Percentiles rank a stretch among this genome's conserved stretches.
These are phyloP conservation scores for Fusarium sp. DNA, from an alignment of 2,329 filamentous ascomycete genomes.

Conservation along the genomic window DNA sequence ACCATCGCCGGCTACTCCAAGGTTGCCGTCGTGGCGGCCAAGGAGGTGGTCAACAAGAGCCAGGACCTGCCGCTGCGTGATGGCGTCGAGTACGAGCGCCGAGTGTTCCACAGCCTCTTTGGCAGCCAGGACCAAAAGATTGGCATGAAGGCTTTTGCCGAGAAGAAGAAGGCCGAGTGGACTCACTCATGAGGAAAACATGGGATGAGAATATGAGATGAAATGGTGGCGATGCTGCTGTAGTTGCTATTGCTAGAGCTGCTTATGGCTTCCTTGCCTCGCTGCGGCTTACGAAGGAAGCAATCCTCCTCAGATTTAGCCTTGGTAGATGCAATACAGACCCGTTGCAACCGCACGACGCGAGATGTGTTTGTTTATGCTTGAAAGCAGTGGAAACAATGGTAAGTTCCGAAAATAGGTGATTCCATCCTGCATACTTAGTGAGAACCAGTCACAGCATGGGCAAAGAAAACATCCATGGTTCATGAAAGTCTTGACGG, in stretches of 20 bases:
- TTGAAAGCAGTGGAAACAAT: neutral
- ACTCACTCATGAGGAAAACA: conserved; percentile 71
- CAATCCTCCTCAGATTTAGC: neutral
- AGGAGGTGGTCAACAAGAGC: conserved; percentile 99
- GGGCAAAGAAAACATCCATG: neutral
- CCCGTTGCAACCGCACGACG: neutral
- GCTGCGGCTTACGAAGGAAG: neutral
- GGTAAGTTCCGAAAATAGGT: neutral
- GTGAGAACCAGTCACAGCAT: neutral
- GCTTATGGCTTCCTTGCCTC: neutral
- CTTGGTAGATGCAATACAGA: conserved; percentile 8
- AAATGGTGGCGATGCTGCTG: conserved; percentile 6
- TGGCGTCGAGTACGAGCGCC: conserved; percentile 93
- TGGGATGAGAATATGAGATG: neutral
- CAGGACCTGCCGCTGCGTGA: conserved; percentile 90
- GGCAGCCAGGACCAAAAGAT: conserved; percentile 98
- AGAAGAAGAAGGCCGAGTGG: conserved; percentile 96
- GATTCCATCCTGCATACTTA: neutral
- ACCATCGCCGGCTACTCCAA: conserved; percentile 88
- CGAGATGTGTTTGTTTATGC: neutral
- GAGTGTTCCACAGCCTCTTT: conserved; percentile 93
- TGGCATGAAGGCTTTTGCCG: conserved; percentile 93
- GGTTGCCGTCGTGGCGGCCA: conserved; percentile 89
- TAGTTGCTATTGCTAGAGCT: conserved; percentile 2
- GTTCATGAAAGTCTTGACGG: neutral